Percentiles rank a stretch among this genome's conserved stretches.
These are phyloP conservation scores for Thalia dealbata DNA, from an alignment of 176 grass and related monocot species.

Conservation along the genomic window DNA sequence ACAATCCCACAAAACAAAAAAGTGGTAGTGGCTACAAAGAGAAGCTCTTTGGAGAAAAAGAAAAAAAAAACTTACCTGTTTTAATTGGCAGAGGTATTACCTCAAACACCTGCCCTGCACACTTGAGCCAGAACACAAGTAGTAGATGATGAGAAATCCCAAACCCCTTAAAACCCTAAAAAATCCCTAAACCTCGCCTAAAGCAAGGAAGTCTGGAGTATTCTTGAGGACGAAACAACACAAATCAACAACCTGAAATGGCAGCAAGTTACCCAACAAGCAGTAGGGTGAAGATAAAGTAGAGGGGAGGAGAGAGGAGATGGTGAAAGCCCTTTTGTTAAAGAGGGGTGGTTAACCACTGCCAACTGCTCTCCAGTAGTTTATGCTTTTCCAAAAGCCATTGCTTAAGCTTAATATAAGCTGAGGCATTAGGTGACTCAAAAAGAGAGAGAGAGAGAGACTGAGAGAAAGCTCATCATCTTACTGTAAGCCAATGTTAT, in stretches of 20 bases:
- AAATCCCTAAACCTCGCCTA: background rate
- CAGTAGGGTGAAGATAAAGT: background rate
- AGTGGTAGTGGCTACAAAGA: constrained; percentile 9
- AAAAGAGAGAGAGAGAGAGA: background rate
- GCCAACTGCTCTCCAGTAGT: constrained; percentile 24
- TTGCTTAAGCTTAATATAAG: background rate
- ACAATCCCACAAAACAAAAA: background rate
- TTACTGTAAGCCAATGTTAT: background rate
- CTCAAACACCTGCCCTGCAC: constrained; percentile 18
- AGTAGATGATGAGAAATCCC: constrained; percentile 12
- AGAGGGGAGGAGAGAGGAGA: constrained; percentile 11
- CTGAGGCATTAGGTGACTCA: constrained; percentile 15
- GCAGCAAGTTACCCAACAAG: constrained; percentile 34
- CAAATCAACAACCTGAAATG: constrained; percentile 17
- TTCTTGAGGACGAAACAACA: constrained; percentile 26
- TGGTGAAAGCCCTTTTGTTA: constrained; percentile 53
- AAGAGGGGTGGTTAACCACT: constrained; percentile 34
- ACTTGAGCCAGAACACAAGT: constrained; percentile 5
- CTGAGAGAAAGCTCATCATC: background rate
- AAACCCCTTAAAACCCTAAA: constrained; percentile 9
- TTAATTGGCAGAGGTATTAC: constrained; percentile 17
- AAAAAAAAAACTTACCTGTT: constrained; percentile 54
- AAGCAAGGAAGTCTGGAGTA: constrained; percentile 11
- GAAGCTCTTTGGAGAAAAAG: constrained; percentile 32
- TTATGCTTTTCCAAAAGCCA: constrained; percentile 11